Evolutionary conservation across 805 yeast genomes (phyloP), one percentile per base, ranked within the genome.

Genomic region (Hanseniaspora taiwanica): DNA sequence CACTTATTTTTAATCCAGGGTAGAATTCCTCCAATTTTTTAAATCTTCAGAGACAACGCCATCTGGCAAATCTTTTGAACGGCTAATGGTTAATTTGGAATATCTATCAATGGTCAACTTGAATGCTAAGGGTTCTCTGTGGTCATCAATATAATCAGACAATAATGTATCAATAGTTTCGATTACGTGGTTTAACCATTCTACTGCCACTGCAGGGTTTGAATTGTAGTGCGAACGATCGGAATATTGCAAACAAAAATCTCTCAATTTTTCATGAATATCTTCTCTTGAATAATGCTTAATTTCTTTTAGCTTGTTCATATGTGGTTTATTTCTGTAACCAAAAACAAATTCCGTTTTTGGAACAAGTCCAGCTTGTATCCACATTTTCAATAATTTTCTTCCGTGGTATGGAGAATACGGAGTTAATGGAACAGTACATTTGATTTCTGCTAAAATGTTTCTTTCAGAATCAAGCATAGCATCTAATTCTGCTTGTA

Each of bases 401-500:
- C 47, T 45, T 23, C 60, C 45, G 40, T 58, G 62, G 23, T 47
- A 40, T 1, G 43, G 32, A 25, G 29, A 25, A 25, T 25, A 25
- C 41, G 52, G 39, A 16, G 46, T 49, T 8, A 58, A 36, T 7
- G 46, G 44, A 2, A 49, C 42, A 33, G 47, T 56, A 39, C 63
- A 56, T 44, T 58, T 58, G 20, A 58, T 34, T 42, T 58, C 63
- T 8, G 55, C 53, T 35, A 50, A 57, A 2, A 41, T 41, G 4
- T 49, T 42, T 2, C 46, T 40, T 2, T 31, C 20, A 2, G 43
- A 24, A 31, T 58, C 52, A 40, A 48, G 49, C 18, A 29, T 29
- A 7, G 56, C 48, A 41, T 58, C 63, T 53, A 58, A 50, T 42
- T 58, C 63, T 36, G 59, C 55, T 14, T 60, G 50, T 13, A 58